These are phyloP conservation scores for Ceratobasidium sp. DNA, from an alignment of 1,284 basidiomycete species.

Conservation along the genomic window DNA sequence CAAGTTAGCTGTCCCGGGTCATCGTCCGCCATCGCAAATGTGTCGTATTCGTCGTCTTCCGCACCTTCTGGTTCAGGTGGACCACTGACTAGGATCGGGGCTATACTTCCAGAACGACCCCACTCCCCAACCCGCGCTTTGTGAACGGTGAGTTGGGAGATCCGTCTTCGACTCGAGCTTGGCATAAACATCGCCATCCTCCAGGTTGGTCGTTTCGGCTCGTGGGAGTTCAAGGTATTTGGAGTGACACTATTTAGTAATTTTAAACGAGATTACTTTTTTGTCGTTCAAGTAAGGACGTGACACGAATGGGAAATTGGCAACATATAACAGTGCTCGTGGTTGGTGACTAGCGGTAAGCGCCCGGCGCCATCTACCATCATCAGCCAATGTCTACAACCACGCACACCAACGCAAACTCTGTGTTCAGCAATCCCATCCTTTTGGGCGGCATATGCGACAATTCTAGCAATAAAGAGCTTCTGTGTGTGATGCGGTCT, in stretches of 20 bases:
- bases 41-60: conserved; percentile 70
- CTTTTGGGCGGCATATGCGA: neutral
- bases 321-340: too few relatives aligned
- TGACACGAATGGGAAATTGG: too few relatives aligned
- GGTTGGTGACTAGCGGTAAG: too few relatives aligned
- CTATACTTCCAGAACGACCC: conserved; percentile 43
- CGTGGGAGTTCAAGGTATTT: too few relatives aligned
- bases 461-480: neutral
- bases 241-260: too few relatives aligned
- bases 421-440: neutral
- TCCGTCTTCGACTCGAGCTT: conserved; percentile 34
- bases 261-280: too few relatives aligned
- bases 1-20: conserved; percentile 82
- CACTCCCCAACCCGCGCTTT: conserved; percentile 36
- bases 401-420: neutral
- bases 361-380: too few relatives aligned
- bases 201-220: conserved; percentile 6
- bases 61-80: conserved; percentile 74
- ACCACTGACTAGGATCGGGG: conserved; percentile 43
- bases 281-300: too few relatives aligned
- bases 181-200: conserved; percentile 36
- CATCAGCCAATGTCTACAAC: neutral
- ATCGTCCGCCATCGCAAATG: conserved; percentile 86
- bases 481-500: neutral
- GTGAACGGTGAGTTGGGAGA: conserved; percentile 15